Conservation (phyloP, 495 filamentous ascomycete genomes). For the Podospora didyma region DNA sequence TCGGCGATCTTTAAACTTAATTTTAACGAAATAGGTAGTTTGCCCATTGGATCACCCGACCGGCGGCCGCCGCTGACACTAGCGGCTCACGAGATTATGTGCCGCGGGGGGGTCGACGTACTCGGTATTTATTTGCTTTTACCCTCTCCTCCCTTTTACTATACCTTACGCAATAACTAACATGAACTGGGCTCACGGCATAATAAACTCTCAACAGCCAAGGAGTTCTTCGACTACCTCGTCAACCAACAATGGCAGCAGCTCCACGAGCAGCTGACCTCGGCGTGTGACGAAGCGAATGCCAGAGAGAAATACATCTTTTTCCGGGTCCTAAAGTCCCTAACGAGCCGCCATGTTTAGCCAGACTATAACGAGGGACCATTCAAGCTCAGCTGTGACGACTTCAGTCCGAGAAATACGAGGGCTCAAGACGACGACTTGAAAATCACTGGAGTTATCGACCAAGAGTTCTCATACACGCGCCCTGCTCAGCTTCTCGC, state of each 20-base stretch:
- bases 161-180: not conserved
- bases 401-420: not conserved
- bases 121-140: not conserved
- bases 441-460: not conserved
- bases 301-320: constrained; percentile 3
- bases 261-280: not conserved
- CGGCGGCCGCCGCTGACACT: not conserved
- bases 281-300: not conserved
- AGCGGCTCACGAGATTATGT: not conserved
- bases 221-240: not conserved
- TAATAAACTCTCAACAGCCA: not conserved
- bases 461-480: not conserved
- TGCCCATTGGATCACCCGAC: not conserved
- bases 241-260: not conserved
- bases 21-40: not conserved
- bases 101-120: not conserved
- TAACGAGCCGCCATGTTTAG: not conserved
- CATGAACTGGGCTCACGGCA: not conserved
- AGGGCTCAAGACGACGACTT: not conserved
- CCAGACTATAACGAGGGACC: not conserved
- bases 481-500: not conserved
- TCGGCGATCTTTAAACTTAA: not conserved
- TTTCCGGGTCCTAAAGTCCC: not conserved
- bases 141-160: not conserved
- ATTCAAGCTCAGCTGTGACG: not conserved